Percentiles rank a stretch among this genome's conserved stretches.
These are phyloP conservation scores for Monsonia emarginata DNA, from an alignment of 441 rosid genomes.

Conservation along the genomic window DNA sequence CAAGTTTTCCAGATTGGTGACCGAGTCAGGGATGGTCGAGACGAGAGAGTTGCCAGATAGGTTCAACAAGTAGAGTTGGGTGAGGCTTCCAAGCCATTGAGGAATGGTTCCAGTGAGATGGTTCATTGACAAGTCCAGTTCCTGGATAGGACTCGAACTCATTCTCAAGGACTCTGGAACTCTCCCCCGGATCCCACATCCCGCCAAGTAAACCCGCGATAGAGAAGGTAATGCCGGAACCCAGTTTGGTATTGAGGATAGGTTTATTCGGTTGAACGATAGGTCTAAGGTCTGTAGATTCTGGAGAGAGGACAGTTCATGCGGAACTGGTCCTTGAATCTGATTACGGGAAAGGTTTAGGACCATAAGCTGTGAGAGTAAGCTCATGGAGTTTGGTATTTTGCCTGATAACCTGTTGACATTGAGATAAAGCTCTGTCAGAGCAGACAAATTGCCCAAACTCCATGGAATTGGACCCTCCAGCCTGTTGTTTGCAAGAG, in stretches of 20 bases:
- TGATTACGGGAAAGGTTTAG: slow-evolving; percentile 30
- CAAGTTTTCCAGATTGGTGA: slow-evolving; percentile 24
- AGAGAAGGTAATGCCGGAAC: slow-evolving; percentile 33
- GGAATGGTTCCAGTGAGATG: slow-evolving; percentile 32
- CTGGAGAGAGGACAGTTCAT: slow-evolving; percentile 29
- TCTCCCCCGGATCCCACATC: slow-evolving; percentile 37
- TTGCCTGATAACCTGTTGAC: slow-evolving; percentile 30
- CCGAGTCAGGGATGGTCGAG: slow-evolving; percentile 31
- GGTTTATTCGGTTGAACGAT: slow-evolving; percentile 38
- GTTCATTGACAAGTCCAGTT: slow-evolving; percentile 42
- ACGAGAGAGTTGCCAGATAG: slow-evolving; percentile 37
- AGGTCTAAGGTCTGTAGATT: slow-evolving; percentile 43
- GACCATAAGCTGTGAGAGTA: slow-evolving; percentile 30
- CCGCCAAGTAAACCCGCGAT: slow-evolving; percentile 31
- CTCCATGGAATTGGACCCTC: slow-evolving; percentile 37
- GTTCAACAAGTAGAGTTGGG: slow-evolving; percentile 32
- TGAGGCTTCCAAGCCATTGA: slow-evolving; percentile 43
- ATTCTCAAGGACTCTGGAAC: slow-evolving; percentile 31
- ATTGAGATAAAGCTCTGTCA: slow-evolving; percentile 38
- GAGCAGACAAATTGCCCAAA: slow-evolving; percentile 31
- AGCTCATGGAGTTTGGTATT: slow-evolving; percentile 29
- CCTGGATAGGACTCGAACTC: slow-evolving; percentile 37
- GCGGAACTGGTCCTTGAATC: slow-evolving; percentile 37
- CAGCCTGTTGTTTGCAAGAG: slow-evolving; percentile 38
- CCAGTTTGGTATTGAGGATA: slow-evolving; percentile 32